A percentile compares a stretch with the other conserved stretches of the same genome.
phyloP scores from a whole-genome alignment of 495 filamentous ascomycete species.

The Hypoxylon intermedium region DNA sequence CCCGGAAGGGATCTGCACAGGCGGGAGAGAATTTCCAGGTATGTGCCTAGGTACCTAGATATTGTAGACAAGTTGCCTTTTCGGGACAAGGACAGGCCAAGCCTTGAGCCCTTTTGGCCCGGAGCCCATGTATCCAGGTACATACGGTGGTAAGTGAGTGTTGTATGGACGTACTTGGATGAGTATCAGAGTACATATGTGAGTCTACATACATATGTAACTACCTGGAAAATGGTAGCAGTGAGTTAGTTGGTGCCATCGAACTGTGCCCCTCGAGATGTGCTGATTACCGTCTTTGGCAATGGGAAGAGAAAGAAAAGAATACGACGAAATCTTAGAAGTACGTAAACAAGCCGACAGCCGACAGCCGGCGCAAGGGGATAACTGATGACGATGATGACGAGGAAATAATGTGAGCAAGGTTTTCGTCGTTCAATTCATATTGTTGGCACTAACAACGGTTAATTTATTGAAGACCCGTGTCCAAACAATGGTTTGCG shows the following conservation, averaged over 20 bases:
- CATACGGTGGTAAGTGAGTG: constrained; percentile 8
- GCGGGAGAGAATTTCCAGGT: constrained; percentile 9
- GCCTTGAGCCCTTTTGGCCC: constrained; percentile 4
- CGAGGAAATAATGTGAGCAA: constrained; percentile 14
- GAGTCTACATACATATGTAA: no score
- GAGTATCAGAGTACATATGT: no score
- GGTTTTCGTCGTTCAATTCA: not conserved
- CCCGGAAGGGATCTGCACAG: constrained; percentile 28
- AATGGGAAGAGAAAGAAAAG: not conserved
- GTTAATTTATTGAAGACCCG: not conserved
- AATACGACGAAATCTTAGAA: constrained; percentile 27
- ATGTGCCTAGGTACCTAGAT: not conserved
- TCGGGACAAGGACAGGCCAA: no score
- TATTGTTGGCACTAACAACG: not conserved
- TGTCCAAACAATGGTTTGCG: constrained; percentile 11
- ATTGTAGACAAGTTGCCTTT: no score
- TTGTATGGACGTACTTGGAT: no score
- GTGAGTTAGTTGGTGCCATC: no score
- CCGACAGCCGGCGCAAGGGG: no score
- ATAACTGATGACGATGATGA: constrained; percentile 31
- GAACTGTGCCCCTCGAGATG: constrained; percentile 7
- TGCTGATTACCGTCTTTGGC: not conserved
- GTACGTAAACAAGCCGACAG: no score
- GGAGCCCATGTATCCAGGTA: not conserved
- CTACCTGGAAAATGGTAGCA: no score